Percentiles rank a stretch among this genome's conserved stretches.
These are phyloP conservation scores for Fusarium floridanum DNA, from an alignment of 2,329 filamentous ascomycete genomes.

Conservation along the genomic window DNA sequence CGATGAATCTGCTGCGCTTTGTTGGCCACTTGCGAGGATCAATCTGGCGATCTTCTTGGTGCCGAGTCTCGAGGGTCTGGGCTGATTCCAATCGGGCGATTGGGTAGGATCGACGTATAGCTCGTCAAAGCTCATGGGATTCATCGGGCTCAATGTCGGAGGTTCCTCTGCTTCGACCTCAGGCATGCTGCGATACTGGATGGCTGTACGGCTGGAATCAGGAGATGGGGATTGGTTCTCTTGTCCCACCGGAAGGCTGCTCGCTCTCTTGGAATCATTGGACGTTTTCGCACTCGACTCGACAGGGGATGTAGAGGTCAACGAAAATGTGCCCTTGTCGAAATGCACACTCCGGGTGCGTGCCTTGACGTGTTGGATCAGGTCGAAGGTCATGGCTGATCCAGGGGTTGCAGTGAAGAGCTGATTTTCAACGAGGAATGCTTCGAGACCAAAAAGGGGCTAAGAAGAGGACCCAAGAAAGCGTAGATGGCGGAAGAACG, in stretches of 20 bases:
- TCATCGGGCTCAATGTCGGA: slow-evolving; percentile 59
- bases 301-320: slow-evolving; percentile 27
- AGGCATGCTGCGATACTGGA: slow-evolving; percentile 66
- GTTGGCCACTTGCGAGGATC: neutral
- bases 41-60: neutral
- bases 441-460: slow-evolving; percentile 51
- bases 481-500: slow-evolving; percentile 59
- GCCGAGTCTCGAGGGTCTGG: slow-evolving; percentile 1
- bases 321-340: slow-evolving; percentile 49
- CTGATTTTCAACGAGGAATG: slow-evolving; percentile 43
- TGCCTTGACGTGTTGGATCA: slow-evolving; percentile 58
- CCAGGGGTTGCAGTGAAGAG: slow-evolving; percentile 43
- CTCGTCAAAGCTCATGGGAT: slow-evolving; percentile 62
- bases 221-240: slow-evolving; percentile 20
- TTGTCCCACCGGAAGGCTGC: slow-evolving; percentile 45
- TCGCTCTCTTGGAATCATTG: slow-evolving; percentile 50
- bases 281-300: slow-evolving; percentile 29
- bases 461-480: slow-evolving; percentile 59
- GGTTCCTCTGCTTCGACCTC: slow-evolving; percentile 59
- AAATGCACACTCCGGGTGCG: slow-evolving; percentile 65
- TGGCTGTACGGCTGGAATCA: slow-evolving; percentile 23
- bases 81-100: slow-evolving; percentile 16
- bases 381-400: slow-evolving; percentile 56
- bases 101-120: slow-evolving; percentile 53
- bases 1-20: slow-evolving; percentile 32